Evolutionary conservation across 169 alveolate genomes (phyloP).

Genomic region (Plasmodium knowlesi): DNA sequence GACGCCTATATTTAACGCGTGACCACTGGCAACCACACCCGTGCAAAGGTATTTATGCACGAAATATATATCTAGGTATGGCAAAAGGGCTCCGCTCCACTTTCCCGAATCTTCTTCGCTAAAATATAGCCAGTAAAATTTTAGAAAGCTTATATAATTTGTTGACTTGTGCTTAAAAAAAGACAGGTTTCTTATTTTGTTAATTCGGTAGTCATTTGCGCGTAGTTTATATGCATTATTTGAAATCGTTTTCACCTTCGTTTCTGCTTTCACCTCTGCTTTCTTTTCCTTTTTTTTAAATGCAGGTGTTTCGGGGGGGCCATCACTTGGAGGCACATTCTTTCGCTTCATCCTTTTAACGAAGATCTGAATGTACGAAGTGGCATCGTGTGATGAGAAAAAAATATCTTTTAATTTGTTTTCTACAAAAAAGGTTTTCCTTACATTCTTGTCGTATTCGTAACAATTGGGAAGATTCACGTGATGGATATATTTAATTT

Average conservation of each 20-base stretch:
- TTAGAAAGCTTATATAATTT: conserved; percentile 34
- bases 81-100: conserved; percentile 23
- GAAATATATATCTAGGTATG: conserved; percentile 55
- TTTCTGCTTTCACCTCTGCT: background rate
- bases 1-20: background rate
- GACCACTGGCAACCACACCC: background rate
- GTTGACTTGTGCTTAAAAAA: conserved; percentile 37
- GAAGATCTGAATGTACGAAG: conserved; percentile 37
- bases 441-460: conserved; percentile 50
- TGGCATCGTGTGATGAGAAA: conserved; percentile 32
- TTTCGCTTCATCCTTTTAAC: background rate
- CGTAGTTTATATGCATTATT: background rate
- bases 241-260: background rate
- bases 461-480: conserved; percentile 22
- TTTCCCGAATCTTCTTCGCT: conserved; percentile 4
- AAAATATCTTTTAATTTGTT: conserved; percentile 35
- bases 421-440: conserved; percentile 26
- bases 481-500: conserved; percentile 62
- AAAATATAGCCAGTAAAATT: conserved; percentile 70
- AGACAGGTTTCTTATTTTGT: conserved; percentile 56
- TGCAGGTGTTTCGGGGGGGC: background rate
- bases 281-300: background rate
- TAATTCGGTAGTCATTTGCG: conserved; percentile 13
- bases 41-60: conserved; percentile 27
- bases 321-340: background rate